Percentiles rank a stretch among this genome's conserved stretches.
These are phyloP conservation scores for Lyophyllum semitale DNA, from an alignment of 768 basidiomycete species.

Conservation along the genomic window DNA sequence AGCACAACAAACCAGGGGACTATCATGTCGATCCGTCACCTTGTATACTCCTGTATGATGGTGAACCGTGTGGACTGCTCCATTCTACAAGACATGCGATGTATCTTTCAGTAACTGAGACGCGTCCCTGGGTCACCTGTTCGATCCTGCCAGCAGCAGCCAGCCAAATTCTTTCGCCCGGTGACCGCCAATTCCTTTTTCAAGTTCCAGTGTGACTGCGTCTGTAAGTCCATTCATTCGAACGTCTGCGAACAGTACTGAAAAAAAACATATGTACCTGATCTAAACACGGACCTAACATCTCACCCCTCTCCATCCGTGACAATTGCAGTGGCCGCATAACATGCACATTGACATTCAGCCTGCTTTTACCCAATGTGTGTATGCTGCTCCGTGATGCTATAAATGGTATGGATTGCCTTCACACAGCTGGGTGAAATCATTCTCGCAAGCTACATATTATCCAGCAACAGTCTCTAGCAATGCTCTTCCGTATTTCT, in stretches of 20 bases:
- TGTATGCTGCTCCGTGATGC: neutral
- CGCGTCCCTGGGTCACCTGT: neutral
- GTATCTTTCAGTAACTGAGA: neutral
- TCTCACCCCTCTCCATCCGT: neutral
- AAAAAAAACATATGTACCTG: neutral
- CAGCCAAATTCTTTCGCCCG: neutral
- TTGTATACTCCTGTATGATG: neutral
- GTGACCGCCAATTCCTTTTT: neutral
- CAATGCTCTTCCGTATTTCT: slow-evolving; percentile 9
- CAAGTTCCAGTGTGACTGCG: neutral
- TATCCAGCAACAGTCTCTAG: no score
- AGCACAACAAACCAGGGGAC: neutral
- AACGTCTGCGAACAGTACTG: neutral
- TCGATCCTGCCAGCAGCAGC: neutral
- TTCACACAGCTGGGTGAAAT: neutral
- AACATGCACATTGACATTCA: neutral
- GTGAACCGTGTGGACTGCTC: neutral
- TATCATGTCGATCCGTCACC: neutral
- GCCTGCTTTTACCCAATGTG: neutral
- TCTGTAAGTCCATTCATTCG: no score
- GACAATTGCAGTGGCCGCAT: neutral
- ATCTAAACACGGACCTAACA: neutral
- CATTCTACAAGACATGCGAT: neutral
- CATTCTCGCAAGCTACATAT: neutral
- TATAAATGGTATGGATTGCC: neutral